These are phyloP conservation scores for Epipyxis sp. DNA, from an alignment of 108 stramenopile species.

Conservation along the genomic window DNA sequence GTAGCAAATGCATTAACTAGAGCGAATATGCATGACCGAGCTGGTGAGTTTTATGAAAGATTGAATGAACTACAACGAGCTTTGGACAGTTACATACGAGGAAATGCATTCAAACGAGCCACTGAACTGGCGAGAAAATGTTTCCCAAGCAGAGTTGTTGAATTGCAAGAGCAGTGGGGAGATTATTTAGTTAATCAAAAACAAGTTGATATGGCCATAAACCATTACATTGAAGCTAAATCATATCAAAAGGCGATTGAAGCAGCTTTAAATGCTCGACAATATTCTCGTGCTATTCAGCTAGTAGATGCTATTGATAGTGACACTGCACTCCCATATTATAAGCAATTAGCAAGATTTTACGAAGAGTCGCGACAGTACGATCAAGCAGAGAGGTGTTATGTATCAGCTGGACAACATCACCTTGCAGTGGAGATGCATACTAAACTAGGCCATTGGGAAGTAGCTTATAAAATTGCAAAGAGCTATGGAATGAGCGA, in stretches of 20 bases:
- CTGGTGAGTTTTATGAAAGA: slow-evolving; percentile 61
- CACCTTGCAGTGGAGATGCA: slow-evolving; percentile 64
- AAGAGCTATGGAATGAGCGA: slow-evolving; percentile 49
- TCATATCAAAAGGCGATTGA: slow-evolving; percentile 58
- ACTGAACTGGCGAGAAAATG: slow-evolving; percentile 61
- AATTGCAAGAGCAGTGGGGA: slow-evolving; percentile 61
- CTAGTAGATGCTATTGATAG: slow-evolving; percentile 57
- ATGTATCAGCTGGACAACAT: slow-evolving; percentile 42
- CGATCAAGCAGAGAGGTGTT: slow-evolving; percentile 56
- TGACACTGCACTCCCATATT: slow-evolving; percentile 53
- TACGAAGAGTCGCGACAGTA: slow-evolving; percentile 45
- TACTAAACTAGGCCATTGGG: slow-evolving; percentile 56
- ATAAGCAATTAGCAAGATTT: slow-evolving; percentile 51
- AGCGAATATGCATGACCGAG: slow-evolving; percentile 55
- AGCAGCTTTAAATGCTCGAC: slow-evolving; percentile 56
- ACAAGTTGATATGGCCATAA: slow-evolving; percentile 64
- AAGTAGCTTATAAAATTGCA: slow-evolving; percentile 58
- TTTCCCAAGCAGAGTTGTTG: slow-evolving; percentile 59
- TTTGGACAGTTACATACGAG: slow-evolving; percentile 56
- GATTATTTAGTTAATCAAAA: slow-evolving; percentile 56
- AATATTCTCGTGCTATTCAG: slow-evolving; percentile 58
- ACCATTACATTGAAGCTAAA: slow-evolving; percentile 65
- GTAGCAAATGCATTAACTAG: slow-evolving; percentile 53
- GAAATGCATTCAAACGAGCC: slow-evolving; percentile 56
- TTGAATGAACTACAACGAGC: slow-evolving; percentile 56